Evolutionary conservation across 2,329 filamentous ascomycete species (phyloP).

Genomic region (Colletotrichum sidae): DNA sequence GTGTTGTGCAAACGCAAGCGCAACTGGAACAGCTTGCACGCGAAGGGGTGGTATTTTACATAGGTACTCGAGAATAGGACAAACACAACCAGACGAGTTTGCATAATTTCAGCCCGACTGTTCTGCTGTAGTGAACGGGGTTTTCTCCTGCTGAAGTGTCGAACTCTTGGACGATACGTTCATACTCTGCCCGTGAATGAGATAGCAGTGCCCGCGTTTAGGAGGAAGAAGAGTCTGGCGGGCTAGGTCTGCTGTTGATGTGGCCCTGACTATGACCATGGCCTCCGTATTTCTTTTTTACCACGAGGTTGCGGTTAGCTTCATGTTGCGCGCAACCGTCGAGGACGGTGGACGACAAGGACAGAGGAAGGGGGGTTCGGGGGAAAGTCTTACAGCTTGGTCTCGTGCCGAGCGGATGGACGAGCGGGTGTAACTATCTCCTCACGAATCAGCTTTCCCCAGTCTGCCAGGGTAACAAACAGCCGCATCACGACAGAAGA

Average conservation of each 20-base stretch:
- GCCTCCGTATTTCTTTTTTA: constrained; percentile 23
- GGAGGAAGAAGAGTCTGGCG: not conserved
- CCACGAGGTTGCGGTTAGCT: not conserved
- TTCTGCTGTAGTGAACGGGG: not conserved
- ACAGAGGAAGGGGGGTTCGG: not conserved
- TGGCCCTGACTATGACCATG: constrained; percentile 17
- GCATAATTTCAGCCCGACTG: not conserved
- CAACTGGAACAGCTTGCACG: not conserved
- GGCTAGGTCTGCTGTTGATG: constrained; percentile 4
- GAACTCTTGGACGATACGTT: not conserved
- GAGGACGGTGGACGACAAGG: not conserved
- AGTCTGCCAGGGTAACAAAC: no score
- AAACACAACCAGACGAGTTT: not conserved
- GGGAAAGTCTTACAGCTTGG: constrained; percentile 44
- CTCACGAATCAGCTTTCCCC: not conserved
- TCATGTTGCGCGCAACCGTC: not conserved
- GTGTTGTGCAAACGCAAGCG: not conserved
- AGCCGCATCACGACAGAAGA: no score
- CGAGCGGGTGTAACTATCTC: constrained; percentile 52
- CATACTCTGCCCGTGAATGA: no score
- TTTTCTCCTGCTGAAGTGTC: not conserved
- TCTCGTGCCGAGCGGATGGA: constrained; percentile 53
- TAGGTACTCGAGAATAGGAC: not conserved
- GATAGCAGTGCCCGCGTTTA: not conserved
- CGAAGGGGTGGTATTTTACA: constrained; percentile 9